phyloP scores from a whole-genome alignment of 805 yeast species.

The Saccharomycopsis fibuligera region DNA sequence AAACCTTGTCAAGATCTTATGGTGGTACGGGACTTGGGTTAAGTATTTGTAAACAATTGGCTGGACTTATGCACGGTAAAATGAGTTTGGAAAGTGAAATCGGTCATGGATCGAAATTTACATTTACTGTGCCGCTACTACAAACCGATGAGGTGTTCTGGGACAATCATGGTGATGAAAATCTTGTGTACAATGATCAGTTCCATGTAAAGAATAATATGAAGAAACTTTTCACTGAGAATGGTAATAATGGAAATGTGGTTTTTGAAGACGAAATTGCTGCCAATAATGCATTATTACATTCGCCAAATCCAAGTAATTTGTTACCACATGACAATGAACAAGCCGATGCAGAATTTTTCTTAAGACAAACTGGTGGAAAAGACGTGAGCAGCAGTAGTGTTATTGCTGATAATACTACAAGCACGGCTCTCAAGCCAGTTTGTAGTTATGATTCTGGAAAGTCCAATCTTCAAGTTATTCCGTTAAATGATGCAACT shows the following conservation, averaged over 20 bases:
- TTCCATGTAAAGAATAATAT: slow-evolving; percentile 50
- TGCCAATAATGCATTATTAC: not conserved
- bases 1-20: slow-evolving; percentile 79
- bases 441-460: not conserved
- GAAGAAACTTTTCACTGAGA: slow-evolving; percentile 35
- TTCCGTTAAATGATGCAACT: not conserved
- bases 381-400: not conserved
- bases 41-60: slow-evolving; percentile 83
- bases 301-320: no score
- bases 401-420: not conserved
- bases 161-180: slow-evolving; percentile 25
- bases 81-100: slow-evolving; percentile 65
- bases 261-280: not conserved
- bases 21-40: slow-evolving; percentile 97
- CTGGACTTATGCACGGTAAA: slow-evolving; percentile 85
- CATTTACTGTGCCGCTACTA: slow-evolving; percentile 68
- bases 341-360: no score
- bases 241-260: not conserved
- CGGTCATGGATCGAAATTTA: slow-evolving; percentile 82
- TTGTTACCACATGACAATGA: no score
- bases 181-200: slow-evolving; percentile 53
- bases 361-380: not conserved
- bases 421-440: not conserved
- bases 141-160: slow-evolving; percentile 33
- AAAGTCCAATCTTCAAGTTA: not conserved